Base-by-base conservation (phyloP, 495 filamentous ascomycete genomes). In the Talaromyces stipitatus region DNA sequence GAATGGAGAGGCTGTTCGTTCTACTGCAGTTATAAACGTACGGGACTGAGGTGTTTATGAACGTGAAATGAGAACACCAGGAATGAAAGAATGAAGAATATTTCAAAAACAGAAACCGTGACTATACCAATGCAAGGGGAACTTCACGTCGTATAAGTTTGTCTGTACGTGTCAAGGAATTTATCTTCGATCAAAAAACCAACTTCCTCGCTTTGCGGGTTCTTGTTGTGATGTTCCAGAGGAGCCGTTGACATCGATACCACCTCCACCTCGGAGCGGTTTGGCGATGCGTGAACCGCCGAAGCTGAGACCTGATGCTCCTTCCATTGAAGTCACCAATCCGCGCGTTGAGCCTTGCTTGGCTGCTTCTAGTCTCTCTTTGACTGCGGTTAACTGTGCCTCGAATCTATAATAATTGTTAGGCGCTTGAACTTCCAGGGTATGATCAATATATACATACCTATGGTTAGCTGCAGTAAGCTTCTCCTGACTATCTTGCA, bases 401-500 rank as follows among this genome's bases (percentile, higher is more conserved):
- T 98, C 94, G 78, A 98, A 98, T 71, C 94, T 95, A 68, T 60
- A 61, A 41, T 53, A 38, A 45, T 45, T 18, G 50, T 27, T 58
- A 55, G 59, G 46, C 20, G 62, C 7, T 45, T 56, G 54, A 50
- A 5, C 33, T 56, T 30, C 28, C 7, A 60, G 29, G 32, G 43
- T 55, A 47, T 38, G 51, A 12, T 38, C 0, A 2, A 27, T 30
- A 27, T 16, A 29, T 20, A 48, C 87, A 62, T 83, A 95, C 94
- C 92, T 84, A 70, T 97, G 92, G 68, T 96, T 98, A 12, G 94
- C 91, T 46, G 90, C 86, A 9, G 91, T 95, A 56, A 98, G 76
- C 74, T 97, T 98, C 73, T 97, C 94, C 74, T 97, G 94, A 64
- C 89, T 94, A 67, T 98, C 94, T 72, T 95, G 92, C 61, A 98